These are phyloP conservation scores for Hymenoscyphus fraxineus DNA, from an alignment of 2,329 filamentous ascomycete genomes.

Conservation along the genomic window DNA sequence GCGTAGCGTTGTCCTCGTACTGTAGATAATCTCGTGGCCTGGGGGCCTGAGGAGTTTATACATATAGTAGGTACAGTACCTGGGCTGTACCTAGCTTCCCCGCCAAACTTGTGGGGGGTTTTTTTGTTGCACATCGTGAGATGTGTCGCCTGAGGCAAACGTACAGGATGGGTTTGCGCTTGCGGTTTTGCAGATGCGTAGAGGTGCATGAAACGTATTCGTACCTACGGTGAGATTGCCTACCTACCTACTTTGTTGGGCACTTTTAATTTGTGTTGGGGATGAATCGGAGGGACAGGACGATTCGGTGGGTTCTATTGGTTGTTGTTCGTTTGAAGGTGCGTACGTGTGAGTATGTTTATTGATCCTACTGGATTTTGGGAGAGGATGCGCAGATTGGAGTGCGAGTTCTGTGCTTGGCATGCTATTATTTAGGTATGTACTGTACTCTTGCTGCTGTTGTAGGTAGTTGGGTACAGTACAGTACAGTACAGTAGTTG, in stretches of 20 bases:
- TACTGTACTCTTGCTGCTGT: too few species aligned
- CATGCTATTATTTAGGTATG: not conserved
- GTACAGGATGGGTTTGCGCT: not conserved
- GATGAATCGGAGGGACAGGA: too few species aligned
- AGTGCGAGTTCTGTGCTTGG: not conserved
- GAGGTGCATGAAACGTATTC: too few species aligned
- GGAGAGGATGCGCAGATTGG: too few species aligned
- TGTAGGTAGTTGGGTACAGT: too few species aligned
- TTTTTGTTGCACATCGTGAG: conserved; percentile 19
- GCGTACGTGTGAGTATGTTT: not conserved
- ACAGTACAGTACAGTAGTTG: too few species aligned
- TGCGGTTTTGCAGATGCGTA: too few species aligned
- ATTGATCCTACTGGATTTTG: not conserved
- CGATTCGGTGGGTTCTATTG: not conserved
- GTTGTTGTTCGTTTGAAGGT: not conserved
- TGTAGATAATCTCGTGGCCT: conserved; percentile 7
- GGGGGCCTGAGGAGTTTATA: conserved; percentile 12
- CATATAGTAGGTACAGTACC: not conserved
- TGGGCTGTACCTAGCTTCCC: not conserved
- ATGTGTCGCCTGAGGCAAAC: conserved; percentile 14
- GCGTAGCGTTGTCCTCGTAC: too few species aligned
- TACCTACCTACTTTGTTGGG: too few species aligned
- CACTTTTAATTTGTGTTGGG: too few species aligned
- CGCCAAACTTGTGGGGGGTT: not conserved
- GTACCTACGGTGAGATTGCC: too few species aligned